Conservation (phyloP, 2,329 filamentous ascomycete species). For the Madurella fahalii region DNA sequence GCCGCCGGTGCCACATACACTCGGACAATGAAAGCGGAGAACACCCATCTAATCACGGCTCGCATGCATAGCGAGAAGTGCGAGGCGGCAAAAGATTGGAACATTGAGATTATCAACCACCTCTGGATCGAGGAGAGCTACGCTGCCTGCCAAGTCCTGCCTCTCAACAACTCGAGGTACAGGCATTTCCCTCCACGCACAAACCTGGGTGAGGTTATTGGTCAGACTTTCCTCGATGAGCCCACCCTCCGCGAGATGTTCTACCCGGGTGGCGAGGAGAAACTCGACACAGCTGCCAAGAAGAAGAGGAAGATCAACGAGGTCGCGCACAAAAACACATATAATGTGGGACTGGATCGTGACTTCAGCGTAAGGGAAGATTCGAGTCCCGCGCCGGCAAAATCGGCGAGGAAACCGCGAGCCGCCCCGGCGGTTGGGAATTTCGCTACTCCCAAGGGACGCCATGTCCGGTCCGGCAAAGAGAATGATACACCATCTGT, state of each 20-base stretch:
- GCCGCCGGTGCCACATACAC: slow-evolving; percentile 86
- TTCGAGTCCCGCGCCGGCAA: slow-evolving; percentile 22
- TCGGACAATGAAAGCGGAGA: slow-evolving; percentile 90
- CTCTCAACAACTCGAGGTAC: slow-evolving; percentile 69
- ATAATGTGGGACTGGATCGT: slow-evolving; percentile 42
- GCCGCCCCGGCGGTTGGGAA: slow-evolving; percentile 18
- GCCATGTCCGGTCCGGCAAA: slow-evolving; percentile 58
- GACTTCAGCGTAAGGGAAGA: slow-evolving; percentile 45
- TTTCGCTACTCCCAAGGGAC: slow-evolving; percentile 40
- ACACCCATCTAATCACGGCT: slow-evolving; percentile 92
- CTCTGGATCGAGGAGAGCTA: slow-evolving; percentile 98
- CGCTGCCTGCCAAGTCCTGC: slow-evolving; percentile 75
- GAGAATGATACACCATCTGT: slow-evolving; percentile 78
- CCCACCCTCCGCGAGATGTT: slow-evolving; percentile 60
- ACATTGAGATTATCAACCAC: slow-evolving; percentile 85
- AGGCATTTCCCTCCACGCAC: slow-evolving; percentile 83
- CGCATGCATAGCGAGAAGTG: slow-evolving; percentile 90
- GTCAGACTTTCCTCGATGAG: slow-evolving; percentile 77
- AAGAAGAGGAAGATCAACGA: slow-evolving; percentile 49
- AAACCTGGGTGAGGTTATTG: slow-evolving; percentile 88
- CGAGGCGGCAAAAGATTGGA: slow-evolving; percentile 87
- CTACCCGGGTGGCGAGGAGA: slow-evolving; percentile 57
- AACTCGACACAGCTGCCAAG: slow-evolving; percentile 40
- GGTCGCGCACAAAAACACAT: slow-evolving; percentile 48
- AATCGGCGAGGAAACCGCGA: slow-evolving; percentile 9